These are phyloP conservation scores for Dovyalis caffra DNA, from an alignment of 345 rosid species.

Conservation along the genomic window DNA sequence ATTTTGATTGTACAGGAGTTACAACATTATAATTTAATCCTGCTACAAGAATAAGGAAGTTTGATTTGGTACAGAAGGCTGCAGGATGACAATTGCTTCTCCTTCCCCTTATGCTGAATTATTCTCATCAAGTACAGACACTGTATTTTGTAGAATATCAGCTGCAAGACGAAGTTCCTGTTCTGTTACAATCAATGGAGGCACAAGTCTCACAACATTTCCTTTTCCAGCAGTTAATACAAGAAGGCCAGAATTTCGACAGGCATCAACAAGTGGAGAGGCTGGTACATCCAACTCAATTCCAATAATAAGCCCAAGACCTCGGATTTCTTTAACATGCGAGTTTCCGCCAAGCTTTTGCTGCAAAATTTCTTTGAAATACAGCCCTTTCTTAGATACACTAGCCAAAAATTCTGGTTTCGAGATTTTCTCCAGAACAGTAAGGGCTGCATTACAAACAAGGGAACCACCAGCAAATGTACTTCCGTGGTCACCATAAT, in stretches of 20 bases:
- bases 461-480: slow-evolving; percentile 85
- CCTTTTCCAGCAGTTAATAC: slow-evolving; percentile 82
- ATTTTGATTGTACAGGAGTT: background rate
- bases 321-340: slow-evolving; percentile 80
- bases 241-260: slow-evolving; percentile 72
- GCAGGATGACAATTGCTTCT: background rate
- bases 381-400: slow-evolving; percentile 56
- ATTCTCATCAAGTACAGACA: slow-evolving; percentile 12
- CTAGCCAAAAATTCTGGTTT: slow-evolving; percentile 67
- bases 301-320: slow-evolving; percentile 73
- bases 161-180: slow-evolving; percentile 63
- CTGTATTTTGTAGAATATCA: slow-evolving; percentile 35
- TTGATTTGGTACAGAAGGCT: background rate
- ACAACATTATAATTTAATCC: background rate
- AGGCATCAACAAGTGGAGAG: slow-evolving; percentile 59
- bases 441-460: slow-evolving; percentile 61
- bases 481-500: slow-evolving; percentile 76
- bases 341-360: slow-evolving; percentile 59
- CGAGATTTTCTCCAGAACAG: slow-evolving; percentile 64
- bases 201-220: slow-evolving; percentile 76
- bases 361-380: slow-evolving; percentile 49
- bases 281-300: slow-evolving; percentile 68
- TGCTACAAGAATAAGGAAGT: background rate
- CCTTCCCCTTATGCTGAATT: background rate
- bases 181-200: slow-evolving; percentile 72